phyloP scores from a whole-genome alignment of 139 green algal genomes.

The Coelastrella sp. region DNA sequence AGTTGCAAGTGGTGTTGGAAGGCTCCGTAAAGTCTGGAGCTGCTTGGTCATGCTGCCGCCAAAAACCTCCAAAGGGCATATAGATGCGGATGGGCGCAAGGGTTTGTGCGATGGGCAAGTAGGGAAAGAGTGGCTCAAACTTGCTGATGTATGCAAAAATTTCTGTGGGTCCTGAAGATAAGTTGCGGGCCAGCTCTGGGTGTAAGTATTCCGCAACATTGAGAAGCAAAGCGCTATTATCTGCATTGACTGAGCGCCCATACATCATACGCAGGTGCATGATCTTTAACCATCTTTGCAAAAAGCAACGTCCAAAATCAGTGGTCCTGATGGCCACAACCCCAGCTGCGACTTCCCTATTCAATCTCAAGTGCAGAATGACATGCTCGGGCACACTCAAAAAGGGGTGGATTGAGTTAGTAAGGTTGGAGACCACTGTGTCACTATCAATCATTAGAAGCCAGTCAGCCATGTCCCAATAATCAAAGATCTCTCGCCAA shows the following conservation, averaged over 20 bases:
- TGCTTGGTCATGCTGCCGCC: not conserved
- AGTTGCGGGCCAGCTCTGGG: not conserved
- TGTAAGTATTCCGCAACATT: not conserved
- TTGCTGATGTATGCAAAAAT: not conserved
- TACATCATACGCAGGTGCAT: not conserved
- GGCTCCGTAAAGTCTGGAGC: not conserved
- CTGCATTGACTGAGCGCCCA: not conserved
- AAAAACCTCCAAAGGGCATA: not conserved
- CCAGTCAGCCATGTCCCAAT: constrained; percentile 8
- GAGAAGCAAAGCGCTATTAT: constrained; percentile 12
- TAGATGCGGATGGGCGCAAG: not conserved
- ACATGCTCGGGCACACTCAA: not conserved
- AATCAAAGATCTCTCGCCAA: not conserved
- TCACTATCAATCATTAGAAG: not conserved
- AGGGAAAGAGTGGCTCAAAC: not conserved
- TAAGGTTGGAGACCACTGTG: not conserved
- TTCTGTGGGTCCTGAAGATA: not conserved
- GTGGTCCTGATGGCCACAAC: not conserved
- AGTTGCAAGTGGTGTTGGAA: not conserved
- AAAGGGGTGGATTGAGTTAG: not conserved
- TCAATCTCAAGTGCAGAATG: not conserved
- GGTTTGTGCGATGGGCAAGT: not conserved
- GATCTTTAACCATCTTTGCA: not conserved
- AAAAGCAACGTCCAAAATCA: constrained; percentile 12
- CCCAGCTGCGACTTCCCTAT: not conserved